These are phyloP conservation scores for Cylindrodendrum hubeiense DNA, from an alignment of 2,329 filamentous ascomycete genomes.

Conservation along the genomic window DNA sequence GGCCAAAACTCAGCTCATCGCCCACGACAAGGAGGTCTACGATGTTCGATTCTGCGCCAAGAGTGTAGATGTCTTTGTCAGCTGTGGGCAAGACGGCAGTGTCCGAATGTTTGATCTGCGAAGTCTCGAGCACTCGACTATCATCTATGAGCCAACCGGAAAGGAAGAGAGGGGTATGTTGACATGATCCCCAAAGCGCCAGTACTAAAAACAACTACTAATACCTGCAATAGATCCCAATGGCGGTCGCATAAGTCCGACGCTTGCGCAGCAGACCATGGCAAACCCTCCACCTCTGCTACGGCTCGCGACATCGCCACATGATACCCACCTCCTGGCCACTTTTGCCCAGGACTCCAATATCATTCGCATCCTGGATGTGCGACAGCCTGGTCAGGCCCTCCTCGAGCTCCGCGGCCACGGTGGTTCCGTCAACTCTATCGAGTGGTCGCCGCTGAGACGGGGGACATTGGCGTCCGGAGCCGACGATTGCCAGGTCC, in stretches of 20 bases:
- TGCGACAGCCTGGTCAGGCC: constrained; percentile 95
- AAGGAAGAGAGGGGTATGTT: constrained; percentile 80
- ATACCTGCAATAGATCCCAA: constrained; percentile 60
- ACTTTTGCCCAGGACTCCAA: constrained; percentile 96
- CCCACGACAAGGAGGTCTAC: constrained; percentile 98
- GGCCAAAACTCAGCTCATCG: constrained; percentile 97
- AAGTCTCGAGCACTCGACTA: constrained; percentile 97
- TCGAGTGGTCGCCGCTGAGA: constrained; percentile 93
- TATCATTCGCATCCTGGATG: constrained; percentile 93
- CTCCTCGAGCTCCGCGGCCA: constrained; percentile 94
- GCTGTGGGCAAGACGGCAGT: constrained; percentile 96
- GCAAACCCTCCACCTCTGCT: constrained; percentile 81
- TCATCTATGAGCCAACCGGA: constrained; percentile 97
- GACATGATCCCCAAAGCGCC: background rate
- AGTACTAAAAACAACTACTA: constrained; percentile 25
- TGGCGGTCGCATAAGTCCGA: constrained; percentile 77
- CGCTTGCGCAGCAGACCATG: constrained; percentile 82
- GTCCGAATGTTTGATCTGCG: constrained; percentile 98
- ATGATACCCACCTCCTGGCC: constrained; percentile 95
- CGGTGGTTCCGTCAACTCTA: constrained; percentile 85
- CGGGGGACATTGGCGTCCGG: constrained; percentile 92
- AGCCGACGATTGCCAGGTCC: constrained; percentile 89
- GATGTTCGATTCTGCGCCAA: constrained; percentile 98
- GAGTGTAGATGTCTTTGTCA: constrained; percentile 98
- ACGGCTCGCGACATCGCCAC: constrained; percentile 88